Base-by-base conservation (phyloP, 257 asterid species). In the Galeopsis tetrahit region DNA sequence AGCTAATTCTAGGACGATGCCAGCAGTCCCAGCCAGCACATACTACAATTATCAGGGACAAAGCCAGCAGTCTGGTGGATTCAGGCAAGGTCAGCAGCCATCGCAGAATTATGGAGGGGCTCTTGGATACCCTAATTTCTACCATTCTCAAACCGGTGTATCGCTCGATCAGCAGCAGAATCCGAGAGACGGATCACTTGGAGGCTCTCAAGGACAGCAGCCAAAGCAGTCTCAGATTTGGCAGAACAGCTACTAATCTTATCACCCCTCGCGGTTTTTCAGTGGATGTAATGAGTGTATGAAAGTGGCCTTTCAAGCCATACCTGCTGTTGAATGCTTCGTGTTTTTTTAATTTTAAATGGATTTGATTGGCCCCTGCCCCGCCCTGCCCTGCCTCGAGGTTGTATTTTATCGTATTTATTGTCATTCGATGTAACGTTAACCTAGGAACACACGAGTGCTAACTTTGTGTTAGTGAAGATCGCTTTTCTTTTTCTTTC, bases 21-120 rank as follows among this genome's bases (percentile, higher is more conserved):
- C 98, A 4, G 86, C 86, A 14, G 80, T 88, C 48, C 97, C 97
- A 5, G 85, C 88, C 5, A 88, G 76, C 88, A 80, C 90, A 28
- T 88, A 88, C 71, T 90, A 92, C 75, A 83, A 80, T 69, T 85
- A 82, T 69, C 97, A 87, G 84, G 92, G 86, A 42, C 98, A 87
- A 71, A 88, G 58, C 44, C 98, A 88, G 82, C 98, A 87, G 78
- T 75, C 85, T 1, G 82, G 94, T 63, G 97, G 92, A 62, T 87
- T 84, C 78, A 78, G 96, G 77, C 99, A 91, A 84, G 96, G 73
- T n/a, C 97, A 88, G 77, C 96, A 94, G 83, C 88, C 90, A 7
- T 77, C 92, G 3, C 97, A 90, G 81, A 92, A 76, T 60, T 89
- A 87, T 56, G 93, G 91, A 14, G 62, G 58, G 59, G 70, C 79